Conservation (phyloP, 495 filamentous ascomycete genomes). For the Barbatosphaeria neglecta region DNA sequence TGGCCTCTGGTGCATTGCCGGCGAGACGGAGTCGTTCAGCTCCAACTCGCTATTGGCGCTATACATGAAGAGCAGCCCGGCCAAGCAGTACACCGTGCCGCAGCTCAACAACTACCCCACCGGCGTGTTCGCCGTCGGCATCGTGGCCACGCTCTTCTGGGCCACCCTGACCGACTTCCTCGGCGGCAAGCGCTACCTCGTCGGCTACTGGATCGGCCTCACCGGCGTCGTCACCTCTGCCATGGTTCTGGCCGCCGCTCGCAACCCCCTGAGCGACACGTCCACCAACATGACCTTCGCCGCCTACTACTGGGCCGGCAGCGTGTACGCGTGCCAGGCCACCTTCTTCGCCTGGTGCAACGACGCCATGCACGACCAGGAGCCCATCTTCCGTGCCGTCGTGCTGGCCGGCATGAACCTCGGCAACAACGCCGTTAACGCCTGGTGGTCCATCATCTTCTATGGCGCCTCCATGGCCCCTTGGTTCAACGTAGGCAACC, state of each 20-base stretch:
- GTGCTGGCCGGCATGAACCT: slow-evolving; percentile 49
- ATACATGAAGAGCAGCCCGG: slow-evolving; percentile 24
- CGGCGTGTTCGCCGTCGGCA: slow-evolving; percentile 38
- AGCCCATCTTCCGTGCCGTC: slow-evolving; percentile 32
- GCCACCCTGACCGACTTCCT: slow-evolving; percentile 42
- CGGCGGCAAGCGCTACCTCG: slow-evolving; percentile 36
- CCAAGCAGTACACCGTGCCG: slow-evolving; percentile 25
- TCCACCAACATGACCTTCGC: slow-evolving; percentile 27
- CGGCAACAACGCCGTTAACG: slow-evolving; percentile 45
- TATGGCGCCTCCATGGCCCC: slow-evolving; percentile 49
- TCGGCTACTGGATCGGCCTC: slow-evolving; percentile 42
- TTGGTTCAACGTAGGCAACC: slow-evolving; percentile 36
- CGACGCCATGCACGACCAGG: slow-evolving; percentile 38
- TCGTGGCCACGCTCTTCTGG: slow-evolving; percentile 44
- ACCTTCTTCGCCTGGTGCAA: slow-evolving; percentile 54
- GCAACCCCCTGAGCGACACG: slow-evolving; percentile 19
- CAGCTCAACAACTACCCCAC: slow-evolving; percentile 43
- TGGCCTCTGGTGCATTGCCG: slow-evolving; percentile 39
- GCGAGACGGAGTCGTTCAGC: slow-evolving; percentile 41
- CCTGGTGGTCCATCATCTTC: slow-evolving; percentile 56
- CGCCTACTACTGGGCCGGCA: slow-evolving; percentile 44
- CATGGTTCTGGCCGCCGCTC: slow-evolving; percentile 35
- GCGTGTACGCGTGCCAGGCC: slow-evolving; percentile 48
- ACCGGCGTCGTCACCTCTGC: slow-evolving; percentile 34
- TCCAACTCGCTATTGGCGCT: slow-evolving; percentile 35